Conservation (phyloP, 2,329 filamentous ascomycete genomes). For the Aspergillus sp. region DNA sequence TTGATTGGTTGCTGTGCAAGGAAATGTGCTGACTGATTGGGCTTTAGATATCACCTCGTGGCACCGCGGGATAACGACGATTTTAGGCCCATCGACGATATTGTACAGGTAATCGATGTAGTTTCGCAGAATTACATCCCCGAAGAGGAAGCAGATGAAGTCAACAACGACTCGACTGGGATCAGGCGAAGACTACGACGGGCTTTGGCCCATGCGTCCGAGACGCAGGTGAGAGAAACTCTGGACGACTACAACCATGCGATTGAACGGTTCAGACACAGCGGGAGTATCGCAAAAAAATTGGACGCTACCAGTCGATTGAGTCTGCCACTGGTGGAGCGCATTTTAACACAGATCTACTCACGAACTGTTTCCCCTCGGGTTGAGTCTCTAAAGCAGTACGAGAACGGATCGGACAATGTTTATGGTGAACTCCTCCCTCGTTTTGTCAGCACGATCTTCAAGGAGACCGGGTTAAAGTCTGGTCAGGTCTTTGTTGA, state of each 20-base stretch:
- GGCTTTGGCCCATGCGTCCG: slow-evolving; percentile 59
- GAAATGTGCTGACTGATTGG: slow-evolving; percentile 14
- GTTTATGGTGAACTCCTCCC: slow-evolving; percentile 90
- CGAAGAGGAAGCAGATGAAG: slow-evolving; percentile 55
- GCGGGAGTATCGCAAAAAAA: slow-evolving; percentile 64
- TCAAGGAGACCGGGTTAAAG: slow-evolving; percentile 68
- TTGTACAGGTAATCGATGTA: slow-evolving; percentile 59
- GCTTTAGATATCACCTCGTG: slow-evolving; percentile 60
- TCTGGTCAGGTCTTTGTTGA: slow-evolving; percentile 87
- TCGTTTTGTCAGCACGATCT: slow-evolving; percentile 72
- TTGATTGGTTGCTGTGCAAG: not conserved
- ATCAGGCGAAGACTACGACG: slow-evolving; percentile 69
- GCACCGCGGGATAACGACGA: slow-evolving; percentile 72
- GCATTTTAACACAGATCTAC: slow-evolving; percentile 82
- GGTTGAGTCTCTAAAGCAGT: slow-evolving; percentile 73
- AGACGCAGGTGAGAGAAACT: slow-evolving; percentile 63
- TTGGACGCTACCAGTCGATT: slow-evolving; percentile 62
- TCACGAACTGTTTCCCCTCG: slow-evolving; percentile 84
- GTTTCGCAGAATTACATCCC: slow-evolving; percentile 72
- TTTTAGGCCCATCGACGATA: slow-evolving; percentile 58
- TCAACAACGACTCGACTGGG: slow-evolving; percentile 64
- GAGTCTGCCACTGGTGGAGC: slow-evolving; percentile 63
- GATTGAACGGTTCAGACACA: slow-evolving; percentile 56
- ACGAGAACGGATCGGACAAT: slow-evolving; percentile 84
- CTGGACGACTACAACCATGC: slow-evolving; percentile 69